phyloP scores from a whole-genome alignment of 352 stramenopile species.

The Globisporangium nodosum region DNA sequence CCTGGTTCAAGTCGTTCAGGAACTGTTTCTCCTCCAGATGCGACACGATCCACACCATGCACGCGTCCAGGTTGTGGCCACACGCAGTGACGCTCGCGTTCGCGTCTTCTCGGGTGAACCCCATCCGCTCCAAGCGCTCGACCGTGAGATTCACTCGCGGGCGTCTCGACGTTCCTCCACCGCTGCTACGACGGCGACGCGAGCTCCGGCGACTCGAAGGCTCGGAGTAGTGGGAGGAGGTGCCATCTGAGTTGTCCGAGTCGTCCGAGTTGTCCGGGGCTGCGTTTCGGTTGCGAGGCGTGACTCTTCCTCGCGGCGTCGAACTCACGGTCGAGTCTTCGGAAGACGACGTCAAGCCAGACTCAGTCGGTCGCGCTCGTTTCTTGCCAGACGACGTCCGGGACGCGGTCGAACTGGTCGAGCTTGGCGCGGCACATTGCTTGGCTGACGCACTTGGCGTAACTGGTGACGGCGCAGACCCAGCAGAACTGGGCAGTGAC shows the following conservation, averaged over 20 bases:
- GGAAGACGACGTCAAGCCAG: conserved; percentile 4
- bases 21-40: conserved; percentile 71
- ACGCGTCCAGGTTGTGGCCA: conserved; percentile 57
- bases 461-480: not conserved
- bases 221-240: not conserved
- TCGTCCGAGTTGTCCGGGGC: conserved; percentile 7
- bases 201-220: conserved; percentile 12
- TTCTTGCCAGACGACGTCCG: conserved; percentile 20
- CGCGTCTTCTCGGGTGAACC: conserved; percentile 57
- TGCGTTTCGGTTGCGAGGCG: conserved; percentile 9
- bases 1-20: conserved; percentile 56
- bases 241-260: not conserved
- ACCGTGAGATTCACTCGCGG: conserved; percentile 50
- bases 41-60: conserved; percentile 81
- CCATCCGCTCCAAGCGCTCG: conserved; percentile 50
- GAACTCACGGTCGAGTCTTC: not conserved
- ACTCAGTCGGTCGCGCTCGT: conserved; percentile 16
- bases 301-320: conserved; percentile 15
- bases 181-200: conserved; percentile 4
- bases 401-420: conserved; percentile 4
- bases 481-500: not conserved
- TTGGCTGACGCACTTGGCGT: not conserved
- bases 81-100: conserved; percentile 49
- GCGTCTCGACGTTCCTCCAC: conserved; percentile 9
- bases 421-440: not conserved